Evolutionary conservation across 805 yeast species (phyloP), one percentile per base, ranked within the genome.

Genomic region (Saccharomyces jurei): DNA sequence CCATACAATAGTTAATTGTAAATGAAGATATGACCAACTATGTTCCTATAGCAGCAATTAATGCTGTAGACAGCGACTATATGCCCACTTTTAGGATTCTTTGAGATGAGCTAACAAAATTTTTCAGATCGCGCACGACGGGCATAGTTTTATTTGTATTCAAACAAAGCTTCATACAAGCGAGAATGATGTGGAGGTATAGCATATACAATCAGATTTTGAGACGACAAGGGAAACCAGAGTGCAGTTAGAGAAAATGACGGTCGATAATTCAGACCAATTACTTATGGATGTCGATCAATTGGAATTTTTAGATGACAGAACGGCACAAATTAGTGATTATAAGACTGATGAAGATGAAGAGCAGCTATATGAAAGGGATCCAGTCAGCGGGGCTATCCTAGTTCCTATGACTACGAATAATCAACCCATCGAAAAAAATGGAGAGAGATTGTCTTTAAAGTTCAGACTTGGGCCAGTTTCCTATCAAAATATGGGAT

Each of bases 391-490:
- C 46, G 44, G 44, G 25, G 44, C 25, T 36, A 36, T 36, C 13
- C 25, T 36, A 25, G 44, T 36, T 17, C 44, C 44, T 17, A 36
- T 36, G 44, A 36, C 44, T 36, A 6, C 9, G 4, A 36, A 36
- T 36, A 11, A 36, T 17, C 44, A 36, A 17, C 44, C 44, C 4
- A 36, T 36, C 17, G 25, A 36, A 17, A 36, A 17, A 36, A 8
- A 36, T 36, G 57, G 41, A 9, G 57, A 59, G 13, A 50, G 29
- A n/a, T 61, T 59, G 8, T 53, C 56, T 17, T 72, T 71, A 58
- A 77, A 67, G 60, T 83, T 71, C 68, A 75, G 71, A 71, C 68
- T 71, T 64, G 82, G 83, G 58, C 81, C 72, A 30, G 66, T 64
- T 52, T 74, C 67, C 6, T 71, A 73, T 17, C 66, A 71, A 36